Percentiles rank a stretch among this genome's conserved stretches.
These are phyloP conservation scores for Penicillium italicum DNA, from an alignment of 2,329 filamentous ascomycete species.

Conservation along the genomic window DNA sequence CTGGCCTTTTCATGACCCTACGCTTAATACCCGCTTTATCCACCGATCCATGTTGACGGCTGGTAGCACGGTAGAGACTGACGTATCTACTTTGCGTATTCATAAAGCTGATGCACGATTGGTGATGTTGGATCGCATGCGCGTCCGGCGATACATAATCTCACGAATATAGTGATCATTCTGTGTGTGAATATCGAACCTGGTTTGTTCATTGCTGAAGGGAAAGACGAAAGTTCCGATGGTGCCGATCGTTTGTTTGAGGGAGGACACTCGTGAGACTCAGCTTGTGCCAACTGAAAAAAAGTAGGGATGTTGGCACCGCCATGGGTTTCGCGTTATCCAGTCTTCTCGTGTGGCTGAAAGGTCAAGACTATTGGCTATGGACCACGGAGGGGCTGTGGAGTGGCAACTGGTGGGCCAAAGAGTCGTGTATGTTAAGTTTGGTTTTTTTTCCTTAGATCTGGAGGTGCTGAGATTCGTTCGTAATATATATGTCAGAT, in stretches of 20 bases:
- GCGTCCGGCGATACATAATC: slow-evolving; percentile 44
- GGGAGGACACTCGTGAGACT: slow-evolving; percentile 44
- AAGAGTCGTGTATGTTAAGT: slow-evolving; percentile 32
- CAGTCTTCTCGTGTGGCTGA: slow-evolving; percentile 47
- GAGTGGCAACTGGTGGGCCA: slow-evolving; percentile 52
- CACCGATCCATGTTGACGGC: slow-evolving; percentile 26
- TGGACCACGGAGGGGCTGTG: slow-evolving; percentile 49
- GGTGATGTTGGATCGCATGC: slow-evolving; percentile 46
- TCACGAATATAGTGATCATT: slow-evolving; percentile 43
- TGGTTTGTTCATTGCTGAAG: slow-evolving; percentile 42
- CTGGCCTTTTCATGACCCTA: slow-evolving; percentile 51
- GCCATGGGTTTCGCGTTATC: slow-evolving; percentile 45
- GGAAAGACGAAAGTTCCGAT: not conserved
- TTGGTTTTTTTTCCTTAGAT: not conserved
- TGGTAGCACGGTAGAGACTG: slow-evolving; percentile 39
- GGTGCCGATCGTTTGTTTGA: slow-evolving; percentile 34
- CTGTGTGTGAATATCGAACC: slow-evolving; percentile 49
- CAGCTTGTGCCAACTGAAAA: slow-evolving; percentile 49
- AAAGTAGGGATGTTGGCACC: slow-evolving; percentile 45
- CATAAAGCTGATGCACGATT: slow-evolving; percentile 36
- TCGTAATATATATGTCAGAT: no score
- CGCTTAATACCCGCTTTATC: slow-evolving; percentile 44
- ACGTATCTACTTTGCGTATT: slow-evolving; percentile 38
- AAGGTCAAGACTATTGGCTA: slow-evolving; percentile 53
- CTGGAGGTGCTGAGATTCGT: not conserved